Base-by-base conservation (phyloP, 1,139 yeast genomes). In the Meyerozyma smithsonii region DNA sequence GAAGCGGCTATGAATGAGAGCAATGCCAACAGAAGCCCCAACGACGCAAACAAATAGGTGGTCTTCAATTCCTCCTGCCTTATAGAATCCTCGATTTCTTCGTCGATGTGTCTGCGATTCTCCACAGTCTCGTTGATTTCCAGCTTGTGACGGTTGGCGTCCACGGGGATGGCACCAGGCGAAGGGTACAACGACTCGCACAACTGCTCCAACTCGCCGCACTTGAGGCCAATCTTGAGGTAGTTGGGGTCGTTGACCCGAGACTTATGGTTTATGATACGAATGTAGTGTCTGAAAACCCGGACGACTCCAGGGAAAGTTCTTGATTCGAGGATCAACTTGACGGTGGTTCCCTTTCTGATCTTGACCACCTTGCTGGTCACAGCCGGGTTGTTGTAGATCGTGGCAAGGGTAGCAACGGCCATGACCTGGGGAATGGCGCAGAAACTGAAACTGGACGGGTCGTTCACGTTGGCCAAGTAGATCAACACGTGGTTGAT, bases 351-450 rank as follows among this genome's bases (percentile, higher is more conserved):
- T n/a, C 97, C 97, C 64, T 87, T 86, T 64, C 97, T 79, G 58
- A 94, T 84, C 69, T 94, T 94, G 47, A 92, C 84, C 54, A 86
- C 81, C 32, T 64, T 61, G 39, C 80, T 76, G 55, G 92, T 77
- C 3, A 92, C 85, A 4, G 69, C 60, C 8, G 83, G 82, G 64
- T 94, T 94, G 59, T 86, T 83, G 70, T 85, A 90, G 32, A 92
- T 85, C 42, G 83, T 72, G 19, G 92, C 90, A 52, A 92, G 71
- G 0, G 97, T 88, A 7, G 97, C 97, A 58, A 92, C 84, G 32
- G 97, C 96, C 98, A 92, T 92, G 24, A 90, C 97, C 64, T 92
- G 98, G 15, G 98, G 98, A 56, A 92, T 92, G 14, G 97, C 90
- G 66, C 97, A 90, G 69, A 92, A 92, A 50, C 82, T 84, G 70